Conservation (phyloP, 2,329 filamentous ascomycete genomes). For the Penicillium sp. region DNA sequence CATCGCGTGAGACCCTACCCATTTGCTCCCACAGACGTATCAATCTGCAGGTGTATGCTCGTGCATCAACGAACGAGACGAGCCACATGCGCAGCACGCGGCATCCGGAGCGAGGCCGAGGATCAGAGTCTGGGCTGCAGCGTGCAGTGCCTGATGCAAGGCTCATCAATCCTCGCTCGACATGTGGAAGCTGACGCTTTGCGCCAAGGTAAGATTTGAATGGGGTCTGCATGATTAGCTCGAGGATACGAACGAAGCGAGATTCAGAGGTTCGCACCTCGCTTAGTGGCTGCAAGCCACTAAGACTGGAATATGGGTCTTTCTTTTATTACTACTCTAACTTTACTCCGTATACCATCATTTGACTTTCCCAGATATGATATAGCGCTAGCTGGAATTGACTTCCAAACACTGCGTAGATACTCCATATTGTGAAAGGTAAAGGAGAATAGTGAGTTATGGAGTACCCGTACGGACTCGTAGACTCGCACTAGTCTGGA, state of each 20-base stretch:
- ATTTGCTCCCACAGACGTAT: not conserved
- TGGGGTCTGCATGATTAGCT: not conserved
- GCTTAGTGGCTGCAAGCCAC: conserved; percentile 9
- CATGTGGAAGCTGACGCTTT: not conserved
- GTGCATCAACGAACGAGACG: not conserved
- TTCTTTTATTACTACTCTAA: not conserved
- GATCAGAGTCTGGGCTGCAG: not conserved
- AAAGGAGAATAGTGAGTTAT: not conserved
- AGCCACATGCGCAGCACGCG: not conserved
- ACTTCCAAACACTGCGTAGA: too few relatives aligned
- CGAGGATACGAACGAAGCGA: not conserved
- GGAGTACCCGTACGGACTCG: too few relatives aligned
- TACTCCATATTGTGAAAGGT: not conserved
- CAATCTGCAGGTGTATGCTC: not conserved
- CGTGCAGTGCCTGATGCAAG: not conserved
- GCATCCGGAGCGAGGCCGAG: not conserved
- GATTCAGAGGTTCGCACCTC: conserved; percentile 2
- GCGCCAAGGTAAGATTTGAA: conserved; percentile 2
- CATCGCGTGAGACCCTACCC: too few relatives aligned
- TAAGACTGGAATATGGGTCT: not conserved
- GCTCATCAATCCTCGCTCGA: not conserved
- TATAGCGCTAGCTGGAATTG: not conserved
- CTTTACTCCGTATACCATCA: not conserved
- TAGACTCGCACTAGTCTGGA: not conserved
- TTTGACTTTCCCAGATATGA: not conserved